Evolutionary conservation across 176 grass and related monocot species (phyloP).

Genomic region (Paspalum notatum): DNA sequence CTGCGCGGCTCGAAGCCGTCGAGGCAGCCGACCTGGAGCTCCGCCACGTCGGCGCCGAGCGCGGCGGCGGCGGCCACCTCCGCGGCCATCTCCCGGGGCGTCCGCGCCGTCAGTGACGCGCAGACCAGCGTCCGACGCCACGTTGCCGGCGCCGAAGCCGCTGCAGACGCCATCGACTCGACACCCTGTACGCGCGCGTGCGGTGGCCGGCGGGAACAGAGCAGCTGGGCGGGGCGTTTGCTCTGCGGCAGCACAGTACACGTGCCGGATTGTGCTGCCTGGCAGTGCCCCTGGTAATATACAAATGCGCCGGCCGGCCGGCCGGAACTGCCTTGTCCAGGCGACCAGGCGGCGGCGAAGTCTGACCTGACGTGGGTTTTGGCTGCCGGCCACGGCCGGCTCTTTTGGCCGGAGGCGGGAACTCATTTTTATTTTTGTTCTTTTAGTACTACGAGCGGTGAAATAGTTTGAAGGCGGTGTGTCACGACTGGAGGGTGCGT

Average conservation of each 20-base stretch:
- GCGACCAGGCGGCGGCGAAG: neutral
- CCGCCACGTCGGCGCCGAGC: slow-evolving; percentile 76
- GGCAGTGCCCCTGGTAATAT: neutral
- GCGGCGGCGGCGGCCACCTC: slow-evolving; percentile 62
- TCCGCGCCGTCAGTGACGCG: slow-evolving; percentile 63
- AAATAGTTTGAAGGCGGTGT: neutral
- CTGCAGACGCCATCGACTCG: slow-evolving; percentile 22
- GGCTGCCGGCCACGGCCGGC: slow-evolving; percentile 19
- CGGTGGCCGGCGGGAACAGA: neutral
- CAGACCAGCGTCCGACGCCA: slow-evolving; percentile 63
- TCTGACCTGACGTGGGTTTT: neutral
- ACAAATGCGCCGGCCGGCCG: neutral
- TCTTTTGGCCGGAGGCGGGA: neutral
- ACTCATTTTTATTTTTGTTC: neutral
- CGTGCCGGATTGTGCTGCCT: neutral
- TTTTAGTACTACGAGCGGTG: too few relatives aligned
- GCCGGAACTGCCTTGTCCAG: neutral
- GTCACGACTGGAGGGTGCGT: neutral
- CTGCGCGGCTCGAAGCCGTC: slow-evolving; percentile 57
- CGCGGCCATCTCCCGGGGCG: slow-evolving; percentile 57
- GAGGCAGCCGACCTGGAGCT: slow-evolving; percentile 76
- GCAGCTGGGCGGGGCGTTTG: neutral
- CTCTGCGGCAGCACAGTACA: neutral
- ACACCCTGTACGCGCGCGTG: neutral
- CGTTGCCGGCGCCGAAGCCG: slow-evolving; percentile 26